Evolutionary conservation across 2,329 filamentous ascomycete species (phyloP).

Genomic region (Exophiala lecanii-corni): DNA sequence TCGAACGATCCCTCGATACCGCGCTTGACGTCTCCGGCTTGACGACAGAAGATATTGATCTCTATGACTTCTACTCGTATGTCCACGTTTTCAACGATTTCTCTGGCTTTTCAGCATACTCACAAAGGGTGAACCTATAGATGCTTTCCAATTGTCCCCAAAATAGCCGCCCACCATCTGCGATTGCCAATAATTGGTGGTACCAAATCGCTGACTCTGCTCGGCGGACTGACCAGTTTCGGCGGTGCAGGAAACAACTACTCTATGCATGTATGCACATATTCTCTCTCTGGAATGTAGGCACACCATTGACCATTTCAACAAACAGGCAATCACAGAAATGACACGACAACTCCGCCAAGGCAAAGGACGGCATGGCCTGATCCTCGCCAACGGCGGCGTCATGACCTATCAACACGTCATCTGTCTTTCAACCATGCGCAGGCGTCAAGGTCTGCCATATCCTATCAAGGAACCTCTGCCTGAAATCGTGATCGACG

Average conservation of each 20-base stretch:
- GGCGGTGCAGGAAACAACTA: conserved; percentile 69
- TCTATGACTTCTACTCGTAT: conserved; percentile 61
- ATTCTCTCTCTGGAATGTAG: too few relatives aligned
- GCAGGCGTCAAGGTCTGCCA: conserved; percentile 32
- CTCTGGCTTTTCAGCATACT: too few relatives aligned
- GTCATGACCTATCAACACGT: conserved; percentile 62
- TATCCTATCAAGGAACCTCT: conserved; percentile 49
- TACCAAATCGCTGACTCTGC: conserved; percentile 53
- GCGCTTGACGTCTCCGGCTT: conserved; percentile 48
- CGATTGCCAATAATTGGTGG: conserved; percentile 45
- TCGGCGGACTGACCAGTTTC: conserved; percentile 64
- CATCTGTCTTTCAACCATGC: conserved; percentile 51
- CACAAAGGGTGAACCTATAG: too few relatives aligned
- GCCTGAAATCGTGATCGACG: conserved; percentile 38
- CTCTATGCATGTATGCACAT: conserved; percentile 60
- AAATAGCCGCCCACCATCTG: conserved; percentile 59
- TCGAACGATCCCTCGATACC: conserved; percentile 54
- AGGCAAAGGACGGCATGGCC: conserved; percentile 45
- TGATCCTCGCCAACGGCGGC: conserved; percentile 63
- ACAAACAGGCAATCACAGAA: conserved; percentile 48
- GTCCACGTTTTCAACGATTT: too few relatives aligned
- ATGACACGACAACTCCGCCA: conserved; percentile 52
- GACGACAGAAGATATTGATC: conserved; percentile 50
- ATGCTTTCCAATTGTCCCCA: conserved; percentile 66
- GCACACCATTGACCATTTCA: too few relatives aligned